Evolutionary conservation across 345 rosid species (phyloP).

Genomic region (Raphanus sativus): DNA sequence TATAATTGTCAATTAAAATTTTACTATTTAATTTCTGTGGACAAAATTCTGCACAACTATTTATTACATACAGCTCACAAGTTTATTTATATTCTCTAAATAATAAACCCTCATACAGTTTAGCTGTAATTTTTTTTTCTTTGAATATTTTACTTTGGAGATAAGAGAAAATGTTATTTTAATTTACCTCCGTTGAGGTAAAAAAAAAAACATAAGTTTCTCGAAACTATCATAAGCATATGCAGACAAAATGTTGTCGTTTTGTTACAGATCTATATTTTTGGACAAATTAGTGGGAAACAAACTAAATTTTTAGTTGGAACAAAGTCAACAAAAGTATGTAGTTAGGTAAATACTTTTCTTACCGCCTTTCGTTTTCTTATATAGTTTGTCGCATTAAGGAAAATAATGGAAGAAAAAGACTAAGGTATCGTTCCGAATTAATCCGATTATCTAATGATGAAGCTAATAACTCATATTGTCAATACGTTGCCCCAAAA

Average conservation of each 20-base stretch:
- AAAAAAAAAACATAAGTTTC: not conserved
- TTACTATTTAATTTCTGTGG: not conserved
- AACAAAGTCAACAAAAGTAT: slow-evolving; percentile 28
- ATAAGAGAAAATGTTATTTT: not conserved
- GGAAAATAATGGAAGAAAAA: slow-evolving; percentile 20
- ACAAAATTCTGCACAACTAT: slow-evolving; percentile 31
- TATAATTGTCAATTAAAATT: slow-evolving; percentile 27
- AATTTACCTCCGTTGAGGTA: not conserved
- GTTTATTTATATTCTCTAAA: not conserved
- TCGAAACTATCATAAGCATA: not conserved
- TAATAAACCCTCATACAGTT: not conserved
- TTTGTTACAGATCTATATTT: not conserved
- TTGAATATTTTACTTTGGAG: not conserved
- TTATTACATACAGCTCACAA: slow-evolving; percentile 37
- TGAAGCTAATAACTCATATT: not conserved
- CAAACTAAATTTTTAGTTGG: slow-evolving; percentile 28
- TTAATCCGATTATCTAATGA: not conserved
- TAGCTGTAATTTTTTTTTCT: slow-evolving; percentile 1
- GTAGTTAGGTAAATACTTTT: slow-evolving; percentile 30
- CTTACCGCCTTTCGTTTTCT: not conserved
- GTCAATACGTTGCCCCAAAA: not conserved
- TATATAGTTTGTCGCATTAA: slow-evolving; percentile 31
- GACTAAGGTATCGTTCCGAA: not conserved
- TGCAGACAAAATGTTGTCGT: slow-evolving; percentile 8
- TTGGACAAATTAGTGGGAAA: slow-evolving; percentile 23